Percentiles rank a stretch among this genome's conserved stretches.
phyloP scores from a whole-genome alignment of 2,329 filamentous ascomycete species.

The Pseudogymnoascus sp. region DNA sequence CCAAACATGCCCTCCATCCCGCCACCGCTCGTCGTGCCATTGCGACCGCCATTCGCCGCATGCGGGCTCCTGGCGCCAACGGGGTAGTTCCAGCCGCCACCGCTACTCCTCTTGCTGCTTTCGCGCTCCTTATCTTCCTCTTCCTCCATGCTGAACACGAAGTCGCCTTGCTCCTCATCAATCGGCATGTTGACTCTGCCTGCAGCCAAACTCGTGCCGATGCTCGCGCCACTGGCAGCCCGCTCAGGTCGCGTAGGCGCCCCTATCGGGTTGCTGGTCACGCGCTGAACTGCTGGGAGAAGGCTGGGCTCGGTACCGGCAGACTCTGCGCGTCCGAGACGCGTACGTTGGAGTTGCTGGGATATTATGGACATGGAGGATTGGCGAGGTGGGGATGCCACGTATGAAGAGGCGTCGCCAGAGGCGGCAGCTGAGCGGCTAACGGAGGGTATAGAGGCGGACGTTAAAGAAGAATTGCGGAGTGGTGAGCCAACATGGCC shows the following conservation, averaged over 20 bases:
- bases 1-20: conserved; percentile 13
- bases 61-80: conserved; percentile 20
- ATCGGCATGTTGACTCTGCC: conserved; percentile 58
- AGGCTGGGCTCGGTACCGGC: conserved; percentile 41
- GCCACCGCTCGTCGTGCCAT: conserved; percentile 8
- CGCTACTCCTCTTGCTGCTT: conserved; percentile 38
- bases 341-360: conserved; percentile 55
- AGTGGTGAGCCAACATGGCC: conserved; percentile 60
- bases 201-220: conserved; percentile 37
- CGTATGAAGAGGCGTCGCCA: conserved; percentile 25
- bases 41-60: conserved; percentile 8
- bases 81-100: conserved; percentile 25
- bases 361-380: conserved; percentile 50
- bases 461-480: conserved; percentile 53
- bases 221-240: conserved; percentile 48
- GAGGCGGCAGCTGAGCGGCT: conserved; percentile 26
- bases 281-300: conserved; percentile 38
- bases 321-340: conserved; percentile 38
- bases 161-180: conserved; percentile 56
- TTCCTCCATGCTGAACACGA: conserved; percentile 60
- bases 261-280: conserved; percentile 34
- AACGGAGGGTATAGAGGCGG: conserved; percentile 31
- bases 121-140: conserved; percentile 46
- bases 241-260: conserved; percentile 42
- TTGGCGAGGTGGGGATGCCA: conserved; percentile 28